Evolutionary conservation across 805 yeast genomes (phyloP).

Genomic region (Hanseniaspora guilliermondii): DNA sequence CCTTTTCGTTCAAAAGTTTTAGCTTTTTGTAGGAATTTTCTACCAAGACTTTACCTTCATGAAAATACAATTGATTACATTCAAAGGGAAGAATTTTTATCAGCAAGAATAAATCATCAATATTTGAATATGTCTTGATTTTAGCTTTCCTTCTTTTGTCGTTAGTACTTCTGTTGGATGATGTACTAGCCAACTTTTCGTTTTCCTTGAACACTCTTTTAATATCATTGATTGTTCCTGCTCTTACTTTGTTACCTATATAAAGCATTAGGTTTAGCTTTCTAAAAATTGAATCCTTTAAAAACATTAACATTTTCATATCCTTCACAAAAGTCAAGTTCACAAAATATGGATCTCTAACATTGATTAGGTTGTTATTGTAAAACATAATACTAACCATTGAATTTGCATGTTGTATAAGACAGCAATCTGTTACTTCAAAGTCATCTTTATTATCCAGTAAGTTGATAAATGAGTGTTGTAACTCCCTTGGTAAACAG

Average conservation of each 20-base stretch:
- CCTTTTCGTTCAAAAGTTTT: background rate
- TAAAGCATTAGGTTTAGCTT: background rate
- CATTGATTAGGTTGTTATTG: background rate
- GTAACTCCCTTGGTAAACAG: background rate
- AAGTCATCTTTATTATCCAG: background rate
- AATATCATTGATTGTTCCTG: background rate
- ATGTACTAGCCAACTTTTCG: background rate
- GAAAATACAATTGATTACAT: background rate
- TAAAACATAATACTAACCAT: background rate
- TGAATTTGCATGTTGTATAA: background rate
- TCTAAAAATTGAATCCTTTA: background rate
- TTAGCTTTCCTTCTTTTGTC: background rate
- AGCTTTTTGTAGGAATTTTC: background rate
- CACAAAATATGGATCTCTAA: background rate
- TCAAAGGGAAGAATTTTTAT: background rate
- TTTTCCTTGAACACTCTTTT: background rate
- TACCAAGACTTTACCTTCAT: background rate
- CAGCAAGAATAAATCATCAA: background rate
- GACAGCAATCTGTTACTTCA: background rate
- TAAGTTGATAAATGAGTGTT: background rate
- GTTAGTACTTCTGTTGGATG: background rate
- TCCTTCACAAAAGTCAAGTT: slow-evolving; percentile 6
- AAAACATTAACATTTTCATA: background rate
- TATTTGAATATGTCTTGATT: background rate
- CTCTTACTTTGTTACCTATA: background rate